phyloP scores from a whole-genome alignment of 192 early-diverging fungal species.

The Rhizophagus clarus region DNA sequence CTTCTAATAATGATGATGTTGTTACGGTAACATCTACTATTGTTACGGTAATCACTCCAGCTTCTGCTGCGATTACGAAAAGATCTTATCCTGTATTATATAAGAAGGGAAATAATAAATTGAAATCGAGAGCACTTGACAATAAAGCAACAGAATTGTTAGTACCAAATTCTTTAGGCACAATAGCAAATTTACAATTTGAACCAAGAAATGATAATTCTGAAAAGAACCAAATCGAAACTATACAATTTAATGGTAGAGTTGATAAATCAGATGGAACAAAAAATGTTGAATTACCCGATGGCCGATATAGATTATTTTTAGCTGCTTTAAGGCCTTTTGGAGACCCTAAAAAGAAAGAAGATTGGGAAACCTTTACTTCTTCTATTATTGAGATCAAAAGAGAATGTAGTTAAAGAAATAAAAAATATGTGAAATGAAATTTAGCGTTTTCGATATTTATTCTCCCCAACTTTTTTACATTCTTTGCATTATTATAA shows the following conservation, averaged over 20 bases:
- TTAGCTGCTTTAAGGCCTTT: conserved; percentile 39
- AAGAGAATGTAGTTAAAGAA: conserved; percentile 5
- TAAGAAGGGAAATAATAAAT: background rate
- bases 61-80: background rate
- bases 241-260: background rate
- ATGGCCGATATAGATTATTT: conserved; percentile 38
- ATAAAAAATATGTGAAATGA: background rate
- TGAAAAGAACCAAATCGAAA: background rate
- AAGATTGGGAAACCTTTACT: conserved; percentile 38
- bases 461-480: background rate
- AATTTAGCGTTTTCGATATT: background rate
- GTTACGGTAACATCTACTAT: background rate
- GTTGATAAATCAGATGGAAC: background rate
- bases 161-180: conserved; percentile 14
- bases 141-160: background rate
- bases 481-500: background rate
- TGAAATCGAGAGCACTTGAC: background rate
- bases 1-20: background rate
- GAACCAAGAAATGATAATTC: background rate
- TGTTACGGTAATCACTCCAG: background rate
- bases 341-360: conserved; percentile 34
- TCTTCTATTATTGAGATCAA: conserved; percentile 36
- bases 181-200: background rate
- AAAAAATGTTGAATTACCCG: conserved; percentile 23
- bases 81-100: background rate